A percentile compares a stretch with the other conserved stretches of the same genome.
These are phyloP conservation scores for Pseudopithomyces chartarum DNA, from an alignment of 2,329 filamentous ascomycete genomes.

Conservation along the genomic window DNA sequence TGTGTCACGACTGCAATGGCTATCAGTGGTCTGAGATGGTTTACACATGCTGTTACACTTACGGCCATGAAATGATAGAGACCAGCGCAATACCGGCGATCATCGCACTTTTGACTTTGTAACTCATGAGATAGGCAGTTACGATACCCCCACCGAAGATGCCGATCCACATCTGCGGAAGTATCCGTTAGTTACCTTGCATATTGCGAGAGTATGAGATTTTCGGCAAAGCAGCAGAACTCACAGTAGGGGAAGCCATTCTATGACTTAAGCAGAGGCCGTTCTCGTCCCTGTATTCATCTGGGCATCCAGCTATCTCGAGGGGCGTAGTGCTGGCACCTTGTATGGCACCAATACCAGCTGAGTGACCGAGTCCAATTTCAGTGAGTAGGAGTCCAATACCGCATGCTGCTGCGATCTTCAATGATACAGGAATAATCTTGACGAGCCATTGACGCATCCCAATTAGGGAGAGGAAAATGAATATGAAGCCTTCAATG, in stretches of 20 bases:
- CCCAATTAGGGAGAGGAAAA: conserved; percentile 76
- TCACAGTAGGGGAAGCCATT: conserved; percentile 75
- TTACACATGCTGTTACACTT: conserved; percentile 18
- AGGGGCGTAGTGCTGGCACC: conserved; percentile 69
- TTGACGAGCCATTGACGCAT: conserved; percentile 88
- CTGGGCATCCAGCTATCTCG: conserved; percentile 74
- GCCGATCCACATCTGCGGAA: conserved; percentile 73
- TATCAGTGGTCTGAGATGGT: conserved; percentile 21
- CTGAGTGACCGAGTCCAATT: conserved; percentile 76
- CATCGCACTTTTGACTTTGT: conserved; percentile 83
- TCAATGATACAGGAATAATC: conserved; percentile 80
- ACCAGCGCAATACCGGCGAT: conserved; percentile 82
- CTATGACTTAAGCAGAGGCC: conserved; percentile 71
- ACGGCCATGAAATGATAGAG: conserved; percentile 85
- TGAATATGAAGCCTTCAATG: conserved; percentile 84
- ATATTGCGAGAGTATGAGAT: conserved; percentile 4
- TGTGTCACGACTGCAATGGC: conserved; percentile 59
- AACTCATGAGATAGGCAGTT: conserved; percentile 81
- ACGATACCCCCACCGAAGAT: conserved; percentile 84
- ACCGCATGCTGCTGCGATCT: conserved; percentile 82
- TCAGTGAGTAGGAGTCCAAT: conserved; percentile 82
- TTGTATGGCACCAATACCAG: conserved; percentile 79
- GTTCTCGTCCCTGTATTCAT: conserved; percentile 52
- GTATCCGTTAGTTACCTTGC: conserved; percentile 10
- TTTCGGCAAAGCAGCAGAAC: conserved; percentile 12